Base-by-base conservation (phyloP, 441 rosid genomes). In the Euphorbia celastroides region DNA sequence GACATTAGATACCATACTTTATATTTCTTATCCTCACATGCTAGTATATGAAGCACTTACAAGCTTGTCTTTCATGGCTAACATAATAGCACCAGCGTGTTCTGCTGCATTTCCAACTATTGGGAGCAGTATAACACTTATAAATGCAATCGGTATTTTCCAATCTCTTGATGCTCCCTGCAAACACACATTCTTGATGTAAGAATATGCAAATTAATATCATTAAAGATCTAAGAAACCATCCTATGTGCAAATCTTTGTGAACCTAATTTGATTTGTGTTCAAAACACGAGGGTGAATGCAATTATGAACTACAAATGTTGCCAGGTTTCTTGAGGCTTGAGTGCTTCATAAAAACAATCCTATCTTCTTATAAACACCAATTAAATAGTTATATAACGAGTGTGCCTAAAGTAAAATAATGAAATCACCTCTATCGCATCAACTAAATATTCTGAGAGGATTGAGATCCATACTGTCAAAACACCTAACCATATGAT, bases 41-140 rank as follows among this genome's bases (percentile, higher is more conserved):
- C 5, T 25, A 57, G 44, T 55, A 34, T 19, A 60, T 71, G 38
- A 70, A 75, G 44, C 57, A 66, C 94, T 72, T 78, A 93, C 98
- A 72, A 93, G 90, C 79, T 93, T 93, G 77, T 93, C 94, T 75
- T 93, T 93, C 96, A 90, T 86, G 57, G 98, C 98, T 73, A 90
- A 93, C 88, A 93, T 84, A 62, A 93, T 78, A 30, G 97, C 96
- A 23, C 98, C 86, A 27, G 98, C 93, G 73, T 93, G 97, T 74
- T 90, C 98, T 5, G 97, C 98, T 38, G 98, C 98, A 57, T 93
- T 93, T 62, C 98, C 98, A 12, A 88, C 97, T 56, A 93, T 87
- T 25, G 97, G 97, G 57, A 90, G 96, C 75, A 93, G 72, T 62
- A 90, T 84, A 41, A 84, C 91, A 70, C 97, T 87, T 67, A 88